Conservation (phyloP, 2,329 filamentous ascomycete genomes). For the Apiospora kogelbergensis region DNA sequence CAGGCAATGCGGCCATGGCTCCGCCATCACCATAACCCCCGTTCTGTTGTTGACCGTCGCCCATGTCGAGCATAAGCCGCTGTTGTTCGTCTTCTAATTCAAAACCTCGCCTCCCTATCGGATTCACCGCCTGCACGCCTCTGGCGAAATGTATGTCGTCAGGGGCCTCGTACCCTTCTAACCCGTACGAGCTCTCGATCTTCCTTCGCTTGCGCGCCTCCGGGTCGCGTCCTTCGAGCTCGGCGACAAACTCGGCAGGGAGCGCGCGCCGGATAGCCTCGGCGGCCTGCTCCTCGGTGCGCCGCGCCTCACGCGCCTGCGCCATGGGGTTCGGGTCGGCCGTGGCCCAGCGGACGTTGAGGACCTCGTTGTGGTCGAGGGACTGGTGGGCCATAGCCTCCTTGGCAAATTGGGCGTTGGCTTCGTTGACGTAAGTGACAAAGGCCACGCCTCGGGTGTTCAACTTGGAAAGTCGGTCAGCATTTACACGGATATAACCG, state of each 20-base stretch:
- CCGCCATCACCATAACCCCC: conserved; percentile 39
- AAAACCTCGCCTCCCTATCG: conserved; percentile 55
- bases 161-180: conserved; percentile 90
- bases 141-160: conserved; percentile 92
- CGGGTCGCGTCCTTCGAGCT: conserved; percentile 89
- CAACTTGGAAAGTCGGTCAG: conserved; percentile 35
- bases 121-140: conserved; percentile 67
- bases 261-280: conserved; percentile 88
- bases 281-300: conserved; percentile 93
- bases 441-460: conserved; percentile 91
- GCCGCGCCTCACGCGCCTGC: conserved; percentile 83
- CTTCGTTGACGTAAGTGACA: conserved; percentile 89
- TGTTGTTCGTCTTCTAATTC: conserved; percentile 62
- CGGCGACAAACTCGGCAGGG: conserved; percentile 86
- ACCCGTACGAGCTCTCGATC: conserved; percentile 83
- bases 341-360: conserved; percentile 97
- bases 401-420: conserved; percentile 87
- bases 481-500: too few relatives aligned
- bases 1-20: conserved; percentile 36
- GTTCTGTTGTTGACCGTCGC: conserved; percentile 51
- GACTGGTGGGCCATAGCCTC: conserved; percentile 96
- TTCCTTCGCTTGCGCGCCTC: conserved; percentile 86
- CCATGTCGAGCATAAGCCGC: conserved; percentile 53
- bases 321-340: conserved; percentile 94
- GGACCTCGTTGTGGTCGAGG: conserved; percentile 85